phyloP scores from a whole-genome alignment of 495 filamentous ascomycete species.

The Haplographium delicatum region DNA sequence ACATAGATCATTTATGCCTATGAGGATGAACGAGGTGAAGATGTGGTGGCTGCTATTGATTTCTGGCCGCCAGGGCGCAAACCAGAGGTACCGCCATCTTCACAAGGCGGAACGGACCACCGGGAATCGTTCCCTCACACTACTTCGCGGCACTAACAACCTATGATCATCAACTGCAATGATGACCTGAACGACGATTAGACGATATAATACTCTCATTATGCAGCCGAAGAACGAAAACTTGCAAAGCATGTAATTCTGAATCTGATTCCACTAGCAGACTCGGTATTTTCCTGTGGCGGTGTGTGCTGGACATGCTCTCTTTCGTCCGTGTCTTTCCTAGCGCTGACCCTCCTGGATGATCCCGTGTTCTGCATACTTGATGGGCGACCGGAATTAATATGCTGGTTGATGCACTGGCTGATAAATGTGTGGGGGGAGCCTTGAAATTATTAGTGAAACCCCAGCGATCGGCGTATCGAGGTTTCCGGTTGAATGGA shows the following conservation, averaged over 20 bases:
- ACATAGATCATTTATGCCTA: slow-evolving; percentile 88
- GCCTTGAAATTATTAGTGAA: slow-evolving; percentile 7
- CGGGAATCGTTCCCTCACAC: slow-evolving; percentile 12
- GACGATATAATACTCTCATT: slow-evolving; percentile 12
- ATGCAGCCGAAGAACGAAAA: slow-evolving; percentile 10
- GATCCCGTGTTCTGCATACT: neutral
- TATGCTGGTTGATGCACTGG: slow-evolving; percentile 3
- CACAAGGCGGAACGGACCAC: slow-evolving; percentile 1
- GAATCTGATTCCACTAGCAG: too few species aligned
- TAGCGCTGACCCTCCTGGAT: too few species aligned
- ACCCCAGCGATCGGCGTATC: slow-evolving; percentile 18
- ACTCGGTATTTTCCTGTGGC: slow-evolving; percentile 4
- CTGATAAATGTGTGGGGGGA: slow-evolving; percentile 5
- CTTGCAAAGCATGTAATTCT: slow-evolving; percentile 19
- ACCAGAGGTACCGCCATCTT: slow-evolving; percentile 16
- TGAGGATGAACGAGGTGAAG: slow-evolving; percentile 91
- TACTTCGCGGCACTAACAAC: slow-evolving; percentile 19
- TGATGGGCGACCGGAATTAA: too few species aligned
- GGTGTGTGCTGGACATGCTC: slow-evolving; percentile 23
- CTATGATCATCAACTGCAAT: neutral
- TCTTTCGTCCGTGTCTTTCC: too few species aligned
- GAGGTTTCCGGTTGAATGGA: slow-evolving; percentile 9
- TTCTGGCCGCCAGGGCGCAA: slow-evolving; percentile 63
- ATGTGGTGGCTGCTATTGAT: slow-evolving; percentile 91
- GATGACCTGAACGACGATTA: neutral